Conservation (phyloP, 306 rosid species). For the Vachellia pachyceras region DNA sequence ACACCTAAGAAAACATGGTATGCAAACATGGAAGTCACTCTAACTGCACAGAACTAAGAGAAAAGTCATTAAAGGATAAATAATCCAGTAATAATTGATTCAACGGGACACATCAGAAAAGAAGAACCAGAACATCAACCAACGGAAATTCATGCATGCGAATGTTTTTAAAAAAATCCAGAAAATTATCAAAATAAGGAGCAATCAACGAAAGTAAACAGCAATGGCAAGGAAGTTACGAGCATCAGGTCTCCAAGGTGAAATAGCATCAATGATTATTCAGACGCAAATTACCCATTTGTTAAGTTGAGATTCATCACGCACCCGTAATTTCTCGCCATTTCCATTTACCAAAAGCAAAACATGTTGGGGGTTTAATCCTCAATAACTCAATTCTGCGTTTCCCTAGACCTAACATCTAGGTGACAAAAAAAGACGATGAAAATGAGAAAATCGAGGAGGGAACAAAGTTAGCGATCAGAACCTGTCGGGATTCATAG, state of each 20-base stretch:
- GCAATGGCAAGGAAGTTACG: background rate
- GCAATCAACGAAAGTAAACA: background rate
- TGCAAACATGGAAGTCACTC: no score
- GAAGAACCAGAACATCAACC: no score
- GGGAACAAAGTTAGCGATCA: slow-evolving; percentile 55
- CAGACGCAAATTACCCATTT: slow-evolving; percentile 68
- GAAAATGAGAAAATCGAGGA: background rate
- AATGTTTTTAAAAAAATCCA: background rate
- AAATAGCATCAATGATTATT: slow-evolving; percentile 46
- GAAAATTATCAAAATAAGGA: background rate
- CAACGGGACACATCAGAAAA: no score
- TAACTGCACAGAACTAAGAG: no score
- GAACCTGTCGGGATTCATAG: slow-evolving; percentile 97
- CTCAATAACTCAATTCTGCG: background rate
- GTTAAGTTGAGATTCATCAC: slow-evolving; percentile 41
- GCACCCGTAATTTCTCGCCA: slow-evolving; percentile 1
- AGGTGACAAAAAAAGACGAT: background rate
- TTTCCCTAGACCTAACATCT: background rate
- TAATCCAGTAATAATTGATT: no score
- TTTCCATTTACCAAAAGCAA: background rate
- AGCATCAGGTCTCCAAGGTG: slow-evolving; percentile 63
- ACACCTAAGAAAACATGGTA: no score
- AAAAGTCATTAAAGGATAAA: no score
- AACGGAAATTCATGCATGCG: no score
- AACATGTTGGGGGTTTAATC: background rate